phyloP scores from a whole-genome alignment of 352 stramenopile species.

The Thraustotheca clavata region DNA sequence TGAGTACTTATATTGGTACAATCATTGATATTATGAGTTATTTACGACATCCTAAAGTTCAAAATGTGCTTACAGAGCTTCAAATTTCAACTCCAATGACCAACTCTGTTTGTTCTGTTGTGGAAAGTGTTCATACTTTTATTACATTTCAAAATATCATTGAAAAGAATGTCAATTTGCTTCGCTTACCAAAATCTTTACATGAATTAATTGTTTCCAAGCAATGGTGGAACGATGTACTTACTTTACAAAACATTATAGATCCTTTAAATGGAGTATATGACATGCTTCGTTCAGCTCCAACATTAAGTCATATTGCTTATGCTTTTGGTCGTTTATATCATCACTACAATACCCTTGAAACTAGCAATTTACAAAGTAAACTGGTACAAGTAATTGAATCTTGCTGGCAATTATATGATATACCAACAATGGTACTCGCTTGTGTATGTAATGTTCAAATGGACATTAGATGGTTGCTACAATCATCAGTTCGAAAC shows the following conservation, averaged over 20 bases:
- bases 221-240: slow-evolving; percentile 35
- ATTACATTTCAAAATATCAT: slow-evolving; percentile 24
- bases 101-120: slow-evolving; percentile 52
- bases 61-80: slow-evolving; percentile 33
- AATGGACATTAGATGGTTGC: slow-evolving; percentile 43
- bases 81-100: slow-evolving; percentile 39
- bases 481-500: slow-evolving; percentile 43
- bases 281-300: slow-evolving; percentile 24
- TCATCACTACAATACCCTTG: slow-evolving; percentile 48
- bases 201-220: not conserved
- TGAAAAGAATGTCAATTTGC: not conserved
- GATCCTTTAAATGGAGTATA: slow-evolving; percentile 56
- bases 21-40: slow-evolving; percentile 58
- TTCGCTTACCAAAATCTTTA: not conserved
- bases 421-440: slow-evolving; percentile 60
- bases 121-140: slow-evolving; percentile 38
- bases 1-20: slow-evolving; percentile 37
- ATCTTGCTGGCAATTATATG: slow-evolving; percentile 58
- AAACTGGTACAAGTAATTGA: slow-evolving; percentile 44
- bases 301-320: slow-evolving; percentile 68
- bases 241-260: slow-evolving; percentile 34
- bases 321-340: slow-evolving; percentile 68
- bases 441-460: slow-evolving; percentile 77
- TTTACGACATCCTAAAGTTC: slow-evolving; percentile 42
- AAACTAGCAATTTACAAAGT: slow-evolving; percentile 8